A percentile compares a stretch with the other conserved stretches of the same genome.
Evolutionary conservation across 345 rosid species (phyloP).

Genomic region (Brassica carinata): DNA sequence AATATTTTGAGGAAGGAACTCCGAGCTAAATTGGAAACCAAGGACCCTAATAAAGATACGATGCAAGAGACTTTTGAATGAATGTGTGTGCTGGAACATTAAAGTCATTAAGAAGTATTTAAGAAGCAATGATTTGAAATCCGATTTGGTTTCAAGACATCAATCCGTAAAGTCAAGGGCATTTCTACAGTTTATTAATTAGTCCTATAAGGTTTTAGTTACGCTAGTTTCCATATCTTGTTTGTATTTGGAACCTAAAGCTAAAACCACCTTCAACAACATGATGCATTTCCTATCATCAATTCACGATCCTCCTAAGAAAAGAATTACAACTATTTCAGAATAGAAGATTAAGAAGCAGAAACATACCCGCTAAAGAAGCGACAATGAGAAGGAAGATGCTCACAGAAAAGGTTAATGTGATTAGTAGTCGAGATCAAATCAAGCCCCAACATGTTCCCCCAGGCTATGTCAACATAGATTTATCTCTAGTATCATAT

Average conservation of each 20-base stretch:
- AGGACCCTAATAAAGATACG: constrained; percentile 14
- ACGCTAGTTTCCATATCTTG: not conserved
- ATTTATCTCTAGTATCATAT: not conserved
- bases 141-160: not conserved
- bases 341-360: not conserved
- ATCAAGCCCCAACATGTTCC: not conserved
- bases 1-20: constrained; percentile 72
- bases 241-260: not conserved
- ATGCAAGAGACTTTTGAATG: constrained; percentile 6
- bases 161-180: not conserved
- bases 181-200: not conserved
- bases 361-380: constrained; percentile 27
- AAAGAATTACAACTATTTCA: not conserved
- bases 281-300: not conserved
- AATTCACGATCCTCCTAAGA: not conserved
- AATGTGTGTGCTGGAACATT: not conserved
- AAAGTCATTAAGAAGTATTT: not conserved
- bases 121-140: not conserved
- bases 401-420: not conserved
- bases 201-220: not conserved
- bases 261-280: not conserved
- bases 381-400: not conserved
- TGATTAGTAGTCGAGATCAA: not conserved
- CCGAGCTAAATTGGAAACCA: constrained; percentile 51
- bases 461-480: not conserved